A percentile compares a stretch with the other conserved stretches of the same genome.
Evolutionary conservation across 1,139 yeast genomes (phyloP).

Genomic region (Meyerozyma sp.): DNA sequence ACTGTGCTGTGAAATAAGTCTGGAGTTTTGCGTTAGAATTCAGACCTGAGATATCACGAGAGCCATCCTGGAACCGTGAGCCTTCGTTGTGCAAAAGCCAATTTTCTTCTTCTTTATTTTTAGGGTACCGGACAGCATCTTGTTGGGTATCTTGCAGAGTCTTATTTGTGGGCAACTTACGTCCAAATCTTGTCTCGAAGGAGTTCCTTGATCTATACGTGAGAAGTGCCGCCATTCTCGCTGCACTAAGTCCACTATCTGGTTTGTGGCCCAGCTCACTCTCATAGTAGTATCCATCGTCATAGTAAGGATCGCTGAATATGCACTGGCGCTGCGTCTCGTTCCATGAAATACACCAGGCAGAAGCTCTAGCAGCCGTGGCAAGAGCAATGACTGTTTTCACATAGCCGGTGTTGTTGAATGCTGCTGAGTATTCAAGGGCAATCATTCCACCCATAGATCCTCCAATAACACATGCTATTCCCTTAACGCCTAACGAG

Average conservation of each 20-base stretch:
- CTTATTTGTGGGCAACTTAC: constrained; percentile 49
- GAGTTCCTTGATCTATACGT: constrained; percentile 91
- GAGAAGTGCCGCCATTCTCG: constrained; percentile 92
- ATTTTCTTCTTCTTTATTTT: constrained; percentile 40
- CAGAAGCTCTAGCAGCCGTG: constrained; percentile 90
- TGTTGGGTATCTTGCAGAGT: constrained; percentile 14
- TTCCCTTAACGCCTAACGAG: constrained; percentile 65
- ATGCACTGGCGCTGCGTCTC: constrained; percentile 97
- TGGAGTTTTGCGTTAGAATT: constrained; percentile 46
- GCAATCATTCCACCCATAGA: constrained; percentile 99
- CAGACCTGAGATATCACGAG: constrained; percentile 4
- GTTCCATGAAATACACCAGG: constrained; percentile 99
- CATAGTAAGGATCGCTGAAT: constrained; percentile 88
- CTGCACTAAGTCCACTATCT: constrained; percentile 83
- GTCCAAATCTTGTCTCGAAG: constrained; percentile 85
- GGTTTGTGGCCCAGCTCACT: constrained; percentile 65
- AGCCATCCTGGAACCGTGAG: constrained; percentile 14
- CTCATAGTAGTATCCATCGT: constrained; percentile 77
- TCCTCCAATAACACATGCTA: constrained; percentile 91
- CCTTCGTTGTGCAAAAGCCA: constrained; percentile 45
- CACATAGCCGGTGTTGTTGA: constrained; percentile 68
- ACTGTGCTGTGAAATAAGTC: constrained; percentile 91
- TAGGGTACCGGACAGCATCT: constrained; percentile 26
- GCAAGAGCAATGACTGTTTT: constrained; percentile 77
- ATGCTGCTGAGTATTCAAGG: constrained; percentile 70